A percentile compares a stretch with the other conserved stretches of the same genome.
Conservation (phyloP, 2,329 filamentous ascomycete species). For the Elsinoe arachidis region DNA sequence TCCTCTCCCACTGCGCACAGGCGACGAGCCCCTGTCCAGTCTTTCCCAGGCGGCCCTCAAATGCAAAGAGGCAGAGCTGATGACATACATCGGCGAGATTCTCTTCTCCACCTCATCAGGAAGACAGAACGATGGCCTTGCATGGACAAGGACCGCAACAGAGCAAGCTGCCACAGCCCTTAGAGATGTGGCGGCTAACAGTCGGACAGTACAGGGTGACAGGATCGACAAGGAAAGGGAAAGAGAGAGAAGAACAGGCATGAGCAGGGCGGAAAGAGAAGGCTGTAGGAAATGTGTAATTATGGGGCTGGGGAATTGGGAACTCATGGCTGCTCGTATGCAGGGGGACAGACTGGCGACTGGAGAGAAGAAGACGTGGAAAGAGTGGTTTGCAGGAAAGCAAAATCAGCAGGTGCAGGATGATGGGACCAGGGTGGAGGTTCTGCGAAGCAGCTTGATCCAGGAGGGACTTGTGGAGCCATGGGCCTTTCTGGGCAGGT, state of each 20-base stretch:
- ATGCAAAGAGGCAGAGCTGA: conserved; percentile 79
- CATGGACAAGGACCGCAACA: conserved; percentile 82
- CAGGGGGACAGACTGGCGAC: conserved; percentile 35
- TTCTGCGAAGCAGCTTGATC: neutral
- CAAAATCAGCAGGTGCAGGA: conserved; percentile 18
- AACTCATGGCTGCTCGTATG: conserved; percentile 63
- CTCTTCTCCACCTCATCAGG: conserved; percentile 59
- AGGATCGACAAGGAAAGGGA: conserved; percentile 1
- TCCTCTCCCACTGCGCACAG: conserved; percentile 61
- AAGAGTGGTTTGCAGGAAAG: conserved; percentile 20
- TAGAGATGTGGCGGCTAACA: conserved; percentile 19
- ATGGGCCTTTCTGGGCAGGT: neutral
- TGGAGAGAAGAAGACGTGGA: conserved; percentile 21
- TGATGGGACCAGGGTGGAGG: neutral
- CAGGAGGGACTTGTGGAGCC: conserved; percentile 1
- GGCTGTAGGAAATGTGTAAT: conserved; percentile 70
- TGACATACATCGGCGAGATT: conserved; percentile 89
- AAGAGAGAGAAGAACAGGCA: conserved; percentile 20
- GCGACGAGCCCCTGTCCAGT: conserved; percentile 58
- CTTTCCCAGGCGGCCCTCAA: conserved; percentile 47
- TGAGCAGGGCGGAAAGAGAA: conserved; percentile 34
- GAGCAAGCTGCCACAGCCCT: conserved; percentile 24
- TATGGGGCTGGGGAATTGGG: conserved; percentile 73
- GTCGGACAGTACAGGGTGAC: conserved; percentile 10
- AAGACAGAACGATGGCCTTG: conserved; percentile 55